Percentiles rank a stretch among this genome's conserved stretches.
phyloP scores from a whole-genome alignment of 2,329 filamentous ascomycete genomes.

The Fusarium beomiforme region DNA sequence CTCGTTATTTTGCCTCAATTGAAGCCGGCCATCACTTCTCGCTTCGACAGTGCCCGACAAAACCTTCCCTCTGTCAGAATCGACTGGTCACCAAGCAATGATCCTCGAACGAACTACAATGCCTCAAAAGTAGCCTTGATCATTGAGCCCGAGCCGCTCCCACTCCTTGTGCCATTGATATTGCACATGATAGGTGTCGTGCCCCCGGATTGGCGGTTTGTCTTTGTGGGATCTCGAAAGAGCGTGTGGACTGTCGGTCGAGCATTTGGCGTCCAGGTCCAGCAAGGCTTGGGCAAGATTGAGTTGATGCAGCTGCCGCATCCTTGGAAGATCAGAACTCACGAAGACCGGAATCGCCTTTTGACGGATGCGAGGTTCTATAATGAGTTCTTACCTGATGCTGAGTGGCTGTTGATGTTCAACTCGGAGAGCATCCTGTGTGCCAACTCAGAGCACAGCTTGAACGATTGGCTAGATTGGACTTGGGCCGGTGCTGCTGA shows the following conservation, averaged over 20 bases:
- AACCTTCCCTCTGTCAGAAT: neutral
- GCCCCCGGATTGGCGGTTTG: neutral
- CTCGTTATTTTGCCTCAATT: neutral
- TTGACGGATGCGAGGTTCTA: neutral
- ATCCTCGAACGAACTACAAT: neutral
- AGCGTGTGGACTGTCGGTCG: neutral
- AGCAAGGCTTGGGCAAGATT: neutral
- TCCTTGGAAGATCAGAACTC: neutral
- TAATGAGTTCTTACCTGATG: neutral
- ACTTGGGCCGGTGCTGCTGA: neutral
- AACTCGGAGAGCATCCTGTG: neutral
- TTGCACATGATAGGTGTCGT: neutral
- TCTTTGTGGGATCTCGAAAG: neutral
- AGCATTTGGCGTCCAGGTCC: neutral
- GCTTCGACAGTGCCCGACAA: accelerated
- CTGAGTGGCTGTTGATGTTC: neutral
- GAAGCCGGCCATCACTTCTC: neutral
- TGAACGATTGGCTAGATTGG: neutral
- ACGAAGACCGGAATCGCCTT: neutral
- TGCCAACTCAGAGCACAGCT: neutral
- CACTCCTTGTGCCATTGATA: accelerated
- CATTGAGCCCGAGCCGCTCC: neutral
- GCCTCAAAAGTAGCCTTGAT: neutral
- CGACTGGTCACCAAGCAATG: neutral
- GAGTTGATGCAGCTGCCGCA: neutral